Conservation (phyloP, 1,139 yeast genomes). For the Protomyces gravidus region DNA sequence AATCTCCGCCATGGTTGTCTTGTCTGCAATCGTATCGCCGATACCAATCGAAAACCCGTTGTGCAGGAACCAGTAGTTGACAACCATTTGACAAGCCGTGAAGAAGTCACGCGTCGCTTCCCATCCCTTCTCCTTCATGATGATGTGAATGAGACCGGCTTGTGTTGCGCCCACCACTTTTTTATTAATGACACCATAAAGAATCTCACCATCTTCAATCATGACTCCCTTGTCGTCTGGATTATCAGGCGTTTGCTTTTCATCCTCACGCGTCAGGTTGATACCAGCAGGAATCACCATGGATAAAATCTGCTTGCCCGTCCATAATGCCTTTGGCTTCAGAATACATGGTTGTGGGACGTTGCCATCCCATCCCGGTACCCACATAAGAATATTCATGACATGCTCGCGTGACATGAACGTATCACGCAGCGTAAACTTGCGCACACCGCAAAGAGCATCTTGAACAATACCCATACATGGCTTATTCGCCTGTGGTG, state of each 20-base stretch:
- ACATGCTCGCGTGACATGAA: slow-evolving; percentile 90
- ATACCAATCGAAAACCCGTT: slow-evolving; percentile 98
- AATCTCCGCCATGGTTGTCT: slow-evolving; percentile 88
- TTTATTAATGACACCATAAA: slow-evolving; percentile 96
- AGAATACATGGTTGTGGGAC: slow-evolving; percentile 94
- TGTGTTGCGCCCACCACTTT: slow-evolving; percentile 98
- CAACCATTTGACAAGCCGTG: slow-evolving; percentile 90
- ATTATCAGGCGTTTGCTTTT: slow-evolving; percentile 73
- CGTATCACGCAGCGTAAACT: slow-evolving; percentile 84
- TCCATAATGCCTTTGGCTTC: slow-evolving; percentile 95
- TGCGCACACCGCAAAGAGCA: slow-evolving; percentile 93
- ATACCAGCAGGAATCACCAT: slow-evolving; percentile 95
- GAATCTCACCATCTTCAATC: slow-evolving; percentile 84
- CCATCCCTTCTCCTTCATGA: slow-evolving; percentile 96
- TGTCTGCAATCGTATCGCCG: slow-evolving; percentile 98
- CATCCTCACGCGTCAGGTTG: slow-evolving; percentile 88
- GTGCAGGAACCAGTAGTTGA: slow-evolving; percentile 92
- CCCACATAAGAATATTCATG: slow-evolving; percentile 95
- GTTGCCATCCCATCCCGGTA: slow-evolving; percentile 97
- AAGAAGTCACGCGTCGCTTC: slow-evolving; percentile 82
- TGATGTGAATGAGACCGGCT: slow-evolving; percentile 96
- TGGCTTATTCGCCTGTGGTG: slow-evolving; percentile 97
- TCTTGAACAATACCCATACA: slow-evolving; percentile 99
- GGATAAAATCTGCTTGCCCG: slow-evolving; percentile 91
- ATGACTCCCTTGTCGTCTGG: slow-evolving; percentile 91